phyloP scores from a whole-genome alignment of 768 basidiomycete species.

The Tulasnella sp. region DNA sequence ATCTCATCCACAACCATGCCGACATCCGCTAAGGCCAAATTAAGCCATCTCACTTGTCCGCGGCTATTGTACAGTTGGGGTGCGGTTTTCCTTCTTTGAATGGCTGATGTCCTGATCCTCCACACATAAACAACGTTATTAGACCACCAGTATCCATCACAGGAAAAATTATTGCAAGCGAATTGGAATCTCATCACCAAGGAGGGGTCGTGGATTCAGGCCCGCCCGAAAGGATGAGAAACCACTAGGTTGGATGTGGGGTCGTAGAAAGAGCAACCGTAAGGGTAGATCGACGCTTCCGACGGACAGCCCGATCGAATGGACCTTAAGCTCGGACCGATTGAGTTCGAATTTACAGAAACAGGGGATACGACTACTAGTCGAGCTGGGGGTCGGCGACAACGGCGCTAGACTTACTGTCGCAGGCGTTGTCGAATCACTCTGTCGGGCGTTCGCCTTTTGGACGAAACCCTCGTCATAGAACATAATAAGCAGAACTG shows the following conservation, averaged over 20 bases:
- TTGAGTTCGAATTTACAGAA: constrained; percentile 32
- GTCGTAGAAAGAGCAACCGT: constrained; percentile 28
- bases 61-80: too few relatives aligned
- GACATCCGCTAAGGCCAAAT: too few relatives aligned
- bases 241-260: constrained; percentile 48
- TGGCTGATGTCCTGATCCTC: too few relatives aligned
- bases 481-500: background rate
- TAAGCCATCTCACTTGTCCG: too few relatives aligned
- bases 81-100: too few relatives aligned
- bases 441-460: background rate
- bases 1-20: too few relatives aligned
- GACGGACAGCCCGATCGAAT: background rate
- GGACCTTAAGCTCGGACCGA: background rate
- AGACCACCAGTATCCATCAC: too few relatives aligned
- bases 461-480: background rate
- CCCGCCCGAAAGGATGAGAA: constrained; percentile 61
- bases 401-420: constrained; percentile 30
- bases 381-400: constrained; percentile 59
- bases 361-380: constrained; percentile 57
- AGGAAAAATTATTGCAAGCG: constrained; percentile 24
- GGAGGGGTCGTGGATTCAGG: constrained; percentile 51
- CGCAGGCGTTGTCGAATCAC: background rate
- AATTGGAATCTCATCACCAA: constrained; percentile 37
- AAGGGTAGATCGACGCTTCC: constrained; percentile 41
- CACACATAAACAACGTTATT: too few relatives aligned